Conservation (phyloP, 108 stramenopile species). For the Thalassiosira profunda region DNA sequence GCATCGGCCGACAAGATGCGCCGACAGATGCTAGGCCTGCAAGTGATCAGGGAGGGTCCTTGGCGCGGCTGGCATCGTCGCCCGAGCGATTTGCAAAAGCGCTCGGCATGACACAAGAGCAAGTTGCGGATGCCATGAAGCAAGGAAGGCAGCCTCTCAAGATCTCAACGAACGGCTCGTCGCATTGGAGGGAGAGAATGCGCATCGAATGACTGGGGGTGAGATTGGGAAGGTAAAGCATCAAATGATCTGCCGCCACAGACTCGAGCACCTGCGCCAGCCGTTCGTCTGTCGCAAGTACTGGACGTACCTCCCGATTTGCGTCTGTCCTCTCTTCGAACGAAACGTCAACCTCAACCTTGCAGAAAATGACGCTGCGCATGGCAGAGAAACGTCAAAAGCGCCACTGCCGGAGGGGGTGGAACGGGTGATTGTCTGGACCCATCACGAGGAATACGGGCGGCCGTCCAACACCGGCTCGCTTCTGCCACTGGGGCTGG, state of each 20-base stretch:
- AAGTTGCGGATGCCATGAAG: slow-evolving; percentile 20
- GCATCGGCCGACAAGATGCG: too few species aligned
- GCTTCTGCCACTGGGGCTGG: slow-evolving; percentile 43
- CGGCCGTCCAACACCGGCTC: slow-evolving; percentile 55
- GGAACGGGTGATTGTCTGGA: slow-evolving; percentile 47
- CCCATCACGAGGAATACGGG: slow-evolving; percentile 62
- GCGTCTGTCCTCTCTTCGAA: slow-evolving; percentile 40
- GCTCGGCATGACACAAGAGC: slow-evolving; percentile 19
- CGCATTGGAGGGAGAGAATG: slow-evolving; percentile 3
- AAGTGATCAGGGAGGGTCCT: too few species aligned
- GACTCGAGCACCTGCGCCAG: slow-evolving; percentile 32
- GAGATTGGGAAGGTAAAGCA: slow-evolving; percentile 41
- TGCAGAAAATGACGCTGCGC: neutral
- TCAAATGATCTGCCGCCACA: slow-evolving; percentile 52
- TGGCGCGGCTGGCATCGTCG: slow-evolving; percentile 21
- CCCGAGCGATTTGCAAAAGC: slow-evolving; percentile 11
- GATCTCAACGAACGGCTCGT: slow-evolving; percentile 6
- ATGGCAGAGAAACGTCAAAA: neutral
- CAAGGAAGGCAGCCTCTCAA: slow-evolving; percentile 5
- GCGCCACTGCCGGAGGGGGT: slow-evolving; percentile 19
- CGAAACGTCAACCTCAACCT: neutral
- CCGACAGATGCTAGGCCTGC: too few species aligned
- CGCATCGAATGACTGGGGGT: neutral
- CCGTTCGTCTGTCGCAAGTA: slow-evolving; percentile 59
- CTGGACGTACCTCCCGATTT: slow-evolving; percentile 58